Percentiles rank a stretch among this genome's conserved stretches.
Conservation (phyloP, 352 stramenopile genomes). For the Globisporangium cylindrosporum region DNA sequence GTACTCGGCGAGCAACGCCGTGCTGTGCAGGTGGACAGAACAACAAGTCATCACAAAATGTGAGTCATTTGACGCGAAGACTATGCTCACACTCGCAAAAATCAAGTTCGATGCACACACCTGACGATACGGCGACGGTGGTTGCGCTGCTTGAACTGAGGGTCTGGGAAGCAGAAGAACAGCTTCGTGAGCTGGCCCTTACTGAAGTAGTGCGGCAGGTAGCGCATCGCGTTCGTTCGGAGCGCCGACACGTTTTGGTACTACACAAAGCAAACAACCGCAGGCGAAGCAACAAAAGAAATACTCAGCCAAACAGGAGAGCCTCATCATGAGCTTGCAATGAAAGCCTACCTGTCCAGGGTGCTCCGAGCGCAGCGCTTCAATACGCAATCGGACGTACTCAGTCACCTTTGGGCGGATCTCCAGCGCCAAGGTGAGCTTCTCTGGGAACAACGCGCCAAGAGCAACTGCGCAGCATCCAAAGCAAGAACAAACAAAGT, state of each 20-base stretch:
- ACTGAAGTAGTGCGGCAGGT: conserved; percentile 81
- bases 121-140: conserved; percentile 92
- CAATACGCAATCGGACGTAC: conserved; percentile 90
- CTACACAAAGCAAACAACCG: conserved; percentile 14
- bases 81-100: neutral
- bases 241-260: conserved; percentile 97
- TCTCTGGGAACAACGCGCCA: conserved; percentile 88
- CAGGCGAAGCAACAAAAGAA: neutral
- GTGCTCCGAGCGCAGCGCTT: conserved; percentile 80
- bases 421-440: conserved; percentile 95
- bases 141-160: conserved; percentile 99
- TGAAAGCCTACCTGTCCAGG: conserved; percentile 31
- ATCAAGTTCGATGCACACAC: conserved; percentile 22
- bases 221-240: conserved; percentile 96
- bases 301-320: neutral
- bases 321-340: neutral
- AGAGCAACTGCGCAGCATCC: conserved; percentile 74
- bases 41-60: neutral
- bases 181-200: conserved; percentile 93
- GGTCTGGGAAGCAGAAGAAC: conserved; percentile 99
- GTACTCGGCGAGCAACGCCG: conserved; percentile 95
- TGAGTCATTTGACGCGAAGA: neutral
- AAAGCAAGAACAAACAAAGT: neutral
- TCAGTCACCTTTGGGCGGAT: conserved; percentile 96
- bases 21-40: conserved; percentile 51